phyloP scores from a whole-genome alignment of 768 basidiomycete genomes.

The Boletus subcaerulescens region DNA sequence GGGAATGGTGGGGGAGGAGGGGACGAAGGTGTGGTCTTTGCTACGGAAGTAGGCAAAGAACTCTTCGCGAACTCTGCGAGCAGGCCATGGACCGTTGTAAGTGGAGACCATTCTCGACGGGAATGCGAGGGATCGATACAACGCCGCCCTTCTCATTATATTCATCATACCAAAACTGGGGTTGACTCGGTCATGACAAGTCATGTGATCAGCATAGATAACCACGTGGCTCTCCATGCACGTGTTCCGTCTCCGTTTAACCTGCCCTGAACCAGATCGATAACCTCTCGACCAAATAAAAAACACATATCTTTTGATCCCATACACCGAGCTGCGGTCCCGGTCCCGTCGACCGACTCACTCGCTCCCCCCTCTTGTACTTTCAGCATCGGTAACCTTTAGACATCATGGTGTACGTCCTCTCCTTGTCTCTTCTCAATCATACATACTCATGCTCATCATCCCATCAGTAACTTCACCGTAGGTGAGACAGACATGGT shows the following conservation, averaged over 20 bases:
- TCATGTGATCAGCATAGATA: slow-evolving; percentile 21
- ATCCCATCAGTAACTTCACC: slow-evolving; percentile 75
- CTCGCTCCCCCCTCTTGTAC: slow-evolving; percentile 12
- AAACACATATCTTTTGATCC: slow-evolving; percentile 15
- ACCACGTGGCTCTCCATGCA: slow-evolving; percentile 5
- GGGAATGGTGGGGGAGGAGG: slow-evolving; percentile 89
- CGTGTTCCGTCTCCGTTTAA: slow-evolving; percentile 4
- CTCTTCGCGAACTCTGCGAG: slow-evolving; percentile 77
- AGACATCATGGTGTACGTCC: slow-evolving; percentile 81
- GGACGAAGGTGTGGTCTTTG: slow-evolving; percentile 82
- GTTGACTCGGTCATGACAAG: slow-evolving; percentile 10
- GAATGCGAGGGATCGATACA: slow-evolving; percentile 21
- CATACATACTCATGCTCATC: slow-evolving; percentile 25
- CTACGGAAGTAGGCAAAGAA: slow-evolving; percentile 88
- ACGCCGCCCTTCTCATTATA: not conserved
- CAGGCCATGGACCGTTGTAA: slow-evolving; percentile 61
- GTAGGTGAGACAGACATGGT: slow-evolving; percentile 54
- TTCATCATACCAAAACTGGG: not conserved
- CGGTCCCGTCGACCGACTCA: slow-evolving; percentile 25
- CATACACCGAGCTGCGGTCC: slow-evolving; percentile 22
- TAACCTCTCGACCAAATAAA: slow-evolving; percentile 25
- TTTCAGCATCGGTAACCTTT: slow-evolving; percentile 37
- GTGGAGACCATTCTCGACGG: slow-evolving; percentile 27
- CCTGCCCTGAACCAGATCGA: slow-evolving; percentile 50
- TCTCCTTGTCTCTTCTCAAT: slow-evolving; percentile 2